phyloP scores from a whole-genome alignment of 352 stramenopile genomes.

The Phytophthora agathidicida region DNA sequence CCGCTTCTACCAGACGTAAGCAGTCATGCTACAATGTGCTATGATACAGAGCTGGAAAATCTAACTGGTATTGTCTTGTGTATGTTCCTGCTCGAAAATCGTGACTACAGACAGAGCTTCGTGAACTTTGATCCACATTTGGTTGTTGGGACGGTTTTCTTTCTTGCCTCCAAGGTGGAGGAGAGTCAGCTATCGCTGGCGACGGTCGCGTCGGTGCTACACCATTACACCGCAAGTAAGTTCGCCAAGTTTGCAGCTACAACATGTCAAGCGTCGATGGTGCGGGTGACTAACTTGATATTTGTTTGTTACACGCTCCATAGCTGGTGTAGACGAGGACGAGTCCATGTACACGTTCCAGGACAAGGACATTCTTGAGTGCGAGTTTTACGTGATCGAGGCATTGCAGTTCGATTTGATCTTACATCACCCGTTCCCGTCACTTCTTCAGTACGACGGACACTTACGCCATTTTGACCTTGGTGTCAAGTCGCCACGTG shows the following conservation, averaged over 20 bases:
- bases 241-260: slow-evolving; percentile 4
- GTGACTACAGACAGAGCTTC: slow-evolving; percentile 82
- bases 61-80: slow-evolving; percentile 3
- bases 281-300: not conserved
- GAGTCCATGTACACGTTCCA: slow-evolving; percentile 90
- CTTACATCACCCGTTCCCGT: slow-evolving; percentile 84
- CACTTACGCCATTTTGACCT: not conserved
- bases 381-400: slow-evolving; percentile 91
- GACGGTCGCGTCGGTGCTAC: slow-evolving; percentile 80
- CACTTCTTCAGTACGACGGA: slow-evolving; percentile 71
- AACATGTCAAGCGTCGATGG: not conserved
- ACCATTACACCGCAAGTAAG: slow-evolving; percentile 90
- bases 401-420: slow-evolving; percentile 90
- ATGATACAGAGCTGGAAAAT: not conserved
- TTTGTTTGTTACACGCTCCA: slow-evolving; percentile 1
- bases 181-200: slow-evolving; percentile 85
- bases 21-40: not conserved
- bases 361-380: slow-evolving; percentile 91
- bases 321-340: slow-evolving; percentile 84
- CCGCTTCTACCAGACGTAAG: slow-evolving; percentile 89
- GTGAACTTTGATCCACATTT: slow-evolving; percentile 89
- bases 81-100: no score
- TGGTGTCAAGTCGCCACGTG: no score
- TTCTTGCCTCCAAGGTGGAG: slow-evolving; percentile 88
- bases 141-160: slow-evolving; percentile 86